Evolutionary conservation across 129 eudicot species (phyloP), one percentile per base, ranked within the genome.

Genomic region (Artemisia annua): DNA sequence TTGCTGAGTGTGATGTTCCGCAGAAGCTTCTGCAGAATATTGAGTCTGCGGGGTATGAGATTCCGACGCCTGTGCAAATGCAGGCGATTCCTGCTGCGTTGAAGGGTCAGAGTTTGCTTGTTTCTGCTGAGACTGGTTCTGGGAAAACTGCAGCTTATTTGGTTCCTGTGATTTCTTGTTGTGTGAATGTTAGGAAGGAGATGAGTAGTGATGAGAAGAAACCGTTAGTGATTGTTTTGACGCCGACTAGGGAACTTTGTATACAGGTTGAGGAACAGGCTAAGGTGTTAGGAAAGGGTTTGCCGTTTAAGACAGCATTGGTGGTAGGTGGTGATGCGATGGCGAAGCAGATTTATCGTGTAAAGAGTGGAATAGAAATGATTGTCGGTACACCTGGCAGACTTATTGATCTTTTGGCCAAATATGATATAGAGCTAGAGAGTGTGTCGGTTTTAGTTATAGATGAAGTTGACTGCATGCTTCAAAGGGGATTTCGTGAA

Each of bases 41-140:
- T 12, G 96, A 95, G 72, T 75, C 81, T 59, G 82, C 84, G 11
- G 97, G 99, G 7, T 95, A 77, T 75, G 97, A 90, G 79, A 89
- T 90, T 81, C 99, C 95, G 16, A 95, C 97, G 1, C 99, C 97
- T 30, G 97, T 95, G 49, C 96, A 95, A 78, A 95, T 95, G 97
- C 99, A 90, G 69, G 97, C 97, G 18, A 86, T 95, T 69, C 99
- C 99, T 52, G 81, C 90, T 78, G 97, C 96, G 11, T 74, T 95
- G 70, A 71, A 22, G 7, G 86, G 95, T 26, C 90, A 85, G 68
- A 91, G 86, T 81, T 73, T 91, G 80, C 96, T 95, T 6, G 96
- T 85, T 66, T 90, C 99, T 10, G 96, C 99, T 18, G 93, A 90
- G 82, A 90, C 99, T 35, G 99, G 99, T 59, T 95, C 97, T 0